phyloP scores from a whole-genome alignment of 257 asterid genomes.

The Cynanchum wilfordii region DNA sequence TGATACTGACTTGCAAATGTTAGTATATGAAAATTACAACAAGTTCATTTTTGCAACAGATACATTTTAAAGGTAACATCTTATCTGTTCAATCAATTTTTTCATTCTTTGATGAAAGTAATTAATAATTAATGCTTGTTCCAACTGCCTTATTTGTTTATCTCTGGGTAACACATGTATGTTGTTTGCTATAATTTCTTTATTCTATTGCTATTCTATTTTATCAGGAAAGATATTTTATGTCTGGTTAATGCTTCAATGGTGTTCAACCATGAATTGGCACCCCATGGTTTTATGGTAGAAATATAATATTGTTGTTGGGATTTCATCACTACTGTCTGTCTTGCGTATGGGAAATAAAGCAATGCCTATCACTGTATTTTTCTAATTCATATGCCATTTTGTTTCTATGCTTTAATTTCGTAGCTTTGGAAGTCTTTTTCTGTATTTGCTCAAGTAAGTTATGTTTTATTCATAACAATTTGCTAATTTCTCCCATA shows the following conservation, averaged over 20 bases:
- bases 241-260: too few relatives aligned
- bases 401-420: background rate
- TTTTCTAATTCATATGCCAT: too few relatives aligned
- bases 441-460: conserved; percentile 73
- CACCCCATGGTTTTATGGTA: too few relatives aligned
- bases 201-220: background rate
- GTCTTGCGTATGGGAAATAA: too few relatives aligned
- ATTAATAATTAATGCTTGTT: background rate
- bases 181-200: background rate
- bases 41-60: conserved; percentile 97
- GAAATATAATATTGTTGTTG: too few relatives aligned
- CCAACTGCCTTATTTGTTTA: background rate
- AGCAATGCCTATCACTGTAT: too few relatives aligned
- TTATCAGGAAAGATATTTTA: too few relatives aligned
- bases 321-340: too few relatives aligned
- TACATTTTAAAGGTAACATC: conserved; percentile 72
- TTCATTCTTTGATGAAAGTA: background rate
- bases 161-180: background rate
- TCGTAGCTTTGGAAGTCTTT: conserved; percentile 53
- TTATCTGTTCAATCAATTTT: background rate
- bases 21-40: conserved; percentile 96
- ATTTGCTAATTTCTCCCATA: conserved; percentile 12
- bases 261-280: too few relatives aligned
- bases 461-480: conserved; percentile 19
- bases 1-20: conserved; percentile 96